Evolutionary conservation across 1,139 yeast species (phyloP).

Genomic region (Pichia sp.): DNA sequence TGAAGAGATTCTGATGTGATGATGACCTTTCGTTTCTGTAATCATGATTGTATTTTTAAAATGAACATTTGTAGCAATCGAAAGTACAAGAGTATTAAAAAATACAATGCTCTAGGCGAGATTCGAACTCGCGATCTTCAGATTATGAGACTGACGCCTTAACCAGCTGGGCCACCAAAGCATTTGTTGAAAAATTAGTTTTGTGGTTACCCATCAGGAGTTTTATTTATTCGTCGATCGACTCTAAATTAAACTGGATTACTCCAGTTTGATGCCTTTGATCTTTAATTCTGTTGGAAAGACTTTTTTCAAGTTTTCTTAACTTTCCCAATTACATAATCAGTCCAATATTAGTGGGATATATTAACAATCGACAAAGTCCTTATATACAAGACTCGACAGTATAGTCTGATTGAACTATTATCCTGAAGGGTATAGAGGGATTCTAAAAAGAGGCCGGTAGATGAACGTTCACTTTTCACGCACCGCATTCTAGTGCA

Average conservation of each 20-base stretch:
- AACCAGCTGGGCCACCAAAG: conserved; percentile 29
- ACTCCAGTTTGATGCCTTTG: too few relatives aligned
- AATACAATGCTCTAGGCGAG: conserved; percentile 25
- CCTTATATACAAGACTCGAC: neutral
- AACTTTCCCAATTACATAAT: too few relatives aligned
- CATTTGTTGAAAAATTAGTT: conserved; percentile 7
- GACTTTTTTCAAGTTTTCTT: too few relatives aligned
- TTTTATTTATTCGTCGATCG: neutral
- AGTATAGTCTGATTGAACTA: too few relatives aligned
- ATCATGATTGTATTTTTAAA: neutral
- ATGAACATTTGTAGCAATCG: neutral
- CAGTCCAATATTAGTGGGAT: neutral
- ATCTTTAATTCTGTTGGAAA: too few relatives aligned
- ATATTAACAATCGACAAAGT: too few relatives aligned
- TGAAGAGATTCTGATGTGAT: conserved; percentile 50
- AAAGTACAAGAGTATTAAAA: neutral
- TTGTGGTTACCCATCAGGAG: neutral
- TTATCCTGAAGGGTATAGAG: too few relatives aligned
- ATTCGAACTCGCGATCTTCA: conserved; percentile 29
- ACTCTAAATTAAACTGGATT: neutral
- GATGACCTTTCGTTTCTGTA: neutral
- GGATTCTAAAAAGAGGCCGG: neutral
- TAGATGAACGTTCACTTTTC: neutral
- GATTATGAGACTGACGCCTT: conserved; percentile 29
- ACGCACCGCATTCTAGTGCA: too few relatives aligned